Percentiles rank a stretch among this genome's conserved stretches.
Evolutionary conservation across 352 stramenopile species (phyloP).

Genomic region (Phytopythium vexans): DNA sequence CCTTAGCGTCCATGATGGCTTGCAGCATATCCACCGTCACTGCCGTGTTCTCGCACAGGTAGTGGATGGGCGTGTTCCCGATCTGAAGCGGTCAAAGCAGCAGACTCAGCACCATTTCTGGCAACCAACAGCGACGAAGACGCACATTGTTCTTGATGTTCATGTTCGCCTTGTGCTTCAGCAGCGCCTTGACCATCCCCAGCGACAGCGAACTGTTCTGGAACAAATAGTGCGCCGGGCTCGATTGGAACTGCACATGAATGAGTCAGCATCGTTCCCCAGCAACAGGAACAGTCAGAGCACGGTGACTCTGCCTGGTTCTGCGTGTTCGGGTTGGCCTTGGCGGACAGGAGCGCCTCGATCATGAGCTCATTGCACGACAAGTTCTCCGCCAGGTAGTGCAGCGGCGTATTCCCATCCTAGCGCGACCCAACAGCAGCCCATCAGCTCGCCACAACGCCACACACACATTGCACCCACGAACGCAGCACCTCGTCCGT

Average conservation of each 20-base stretch:
- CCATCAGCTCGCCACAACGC: neutral
- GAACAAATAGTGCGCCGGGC: constrained; percentile 68
- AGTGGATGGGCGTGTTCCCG: constrained; percentile 70
- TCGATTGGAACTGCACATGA: constrained; percentile 58
- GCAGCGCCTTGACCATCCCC: constrained; percentile 36
- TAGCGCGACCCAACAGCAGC: constrained; percentile 9
- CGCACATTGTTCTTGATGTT: constrained; percentile 74
- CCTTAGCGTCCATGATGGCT: constrained; percentile 52
- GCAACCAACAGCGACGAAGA: no score
- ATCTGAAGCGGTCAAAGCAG: constrained; percentile 30
- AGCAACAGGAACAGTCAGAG: neutral
- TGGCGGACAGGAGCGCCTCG: constrained; percentile 32
- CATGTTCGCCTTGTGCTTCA: constrained; percentile 63
- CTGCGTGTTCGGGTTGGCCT: constrained; percentile 51
- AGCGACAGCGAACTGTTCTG: constrained; percentile 53
- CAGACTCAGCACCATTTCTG: no score
- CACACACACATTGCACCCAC: neutral
- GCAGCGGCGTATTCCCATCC: constrained; percentile 64
- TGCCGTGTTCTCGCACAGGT: constrained; percentile 63
- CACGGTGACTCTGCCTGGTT: constrained; percentile 43
- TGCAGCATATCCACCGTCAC: constrained; percentile 57
- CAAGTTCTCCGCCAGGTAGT: constrained; percentile 59
- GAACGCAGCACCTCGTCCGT: constrained; percentile 36
- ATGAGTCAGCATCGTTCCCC: constrained; percentile 2
- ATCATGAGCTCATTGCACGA: constrained; percentile 34